A percentile compares a stretch with the other conserved stretches of the same genome.
phyloP scores from a whole-genome alignment of 495 filamentous ascomycete species.

The Hypoxylon cercidicola region DNA sequence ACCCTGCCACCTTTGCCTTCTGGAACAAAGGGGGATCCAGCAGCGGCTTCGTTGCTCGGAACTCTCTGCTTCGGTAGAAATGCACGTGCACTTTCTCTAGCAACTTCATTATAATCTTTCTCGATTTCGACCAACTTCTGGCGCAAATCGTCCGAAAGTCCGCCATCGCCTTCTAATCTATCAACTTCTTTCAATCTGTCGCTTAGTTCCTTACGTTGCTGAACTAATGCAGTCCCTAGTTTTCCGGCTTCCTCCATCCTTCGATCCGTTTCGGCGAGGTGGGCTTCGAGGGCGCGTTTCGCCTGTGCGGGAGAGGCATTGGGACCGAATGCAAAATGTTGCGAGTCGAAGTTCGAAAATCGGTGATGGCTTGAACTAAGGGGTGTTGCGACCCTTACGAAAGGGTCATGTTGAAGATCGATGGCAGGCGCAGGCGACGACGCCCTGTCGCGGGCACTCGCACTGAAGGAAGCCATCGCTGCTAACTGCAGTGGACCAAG shows the following conservation, averaged over 20 bases:
- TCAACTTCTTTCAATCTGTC: slow-evolving; percentile 87
- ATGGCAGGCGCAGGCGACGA: slow-evolving; percentile 33
- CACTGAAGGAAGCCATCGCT: slow-evolving; percentile 41
- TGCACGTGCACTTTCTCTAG: slow-evolving; percentile 85
- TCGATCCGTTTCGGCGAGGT: slow-evolving; percentile 89
- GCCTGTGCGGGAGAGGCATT: slow-evolving; percentile 84
- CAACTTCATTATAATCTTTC: slow-evolving; percentile 94
- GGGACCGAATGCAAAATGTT: slow-evolving; percentile 80
- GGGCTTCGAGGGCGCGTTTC: slow-evolving; percentile 87
- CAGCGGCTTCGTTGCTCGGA: slow-evolving; percentile 68
- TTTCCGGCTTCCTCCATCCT: slow-evolving; percentile 90
- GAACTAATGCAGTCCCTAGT: slow-evolving; percentile 83
- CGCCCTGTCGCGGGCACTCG: slow-evolving; percentile 19
- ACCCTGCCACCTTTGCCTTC: slow-evolving; percentile 66
- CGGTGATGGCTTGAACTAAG: slow-evolving; percentile 67
- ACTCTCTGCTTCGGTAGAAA: slow-evolving; percentile 87
- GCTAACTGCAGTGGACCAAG: slow-evolving; percentile 35
- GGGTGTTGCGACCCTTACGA: slow-evolving; percentile 52
- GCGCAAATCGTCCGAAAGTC: slow-evolving; percentile 84
- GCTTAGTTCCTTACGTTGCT: slow-evolving; percentile 82
- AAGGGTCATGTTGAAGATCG: slow-evolving; percentile 55
- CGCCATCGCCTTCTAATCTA: slow-evolving; percentile 77
- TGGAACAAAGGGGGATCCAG: slow-evolving; percentile 70
- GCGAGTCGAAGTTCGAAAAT: slow-evolving; percentile 80
- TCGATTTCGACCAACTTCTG: slow-evolving; percentile 88